Base-by-base conservation (phyloP, 1,284 basidiomycete genomes). In the Boletus subluridellus region DNA sequence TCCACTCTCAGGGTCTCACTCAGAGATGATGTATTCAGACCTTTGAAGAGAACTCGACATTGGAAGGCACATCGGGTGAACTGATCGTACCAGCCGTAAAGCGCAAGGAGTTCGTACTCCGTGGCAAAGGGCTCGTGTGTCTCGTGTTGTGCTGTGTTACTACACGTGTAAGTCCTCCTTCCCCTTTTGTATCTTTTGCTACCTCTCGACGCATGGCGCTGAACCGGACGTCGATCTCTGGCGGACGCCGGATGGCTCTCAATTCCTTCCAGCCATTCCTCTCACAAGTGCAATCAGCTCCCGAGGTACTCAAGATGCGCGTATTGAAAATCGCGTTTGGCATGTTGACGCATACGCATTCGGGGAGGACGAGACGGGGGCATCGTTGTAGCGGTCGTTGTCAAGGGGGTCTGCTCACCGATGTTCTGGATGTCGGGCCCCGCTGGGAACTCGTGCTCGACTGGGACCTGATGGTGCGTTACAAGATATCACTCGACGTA, bases 111-210 rank as follows among this genome's bases (percentile, higher is more conserved):
- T 80, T 90, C 2, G 78, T 80, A 0, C 81, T 98, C 49, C 83
- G 95, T 37, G 93, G 96, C 74, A 89, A 91, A 65, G 96, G 94
- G 0, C 80, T 98, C 14, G 78, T 93, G 46, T 89, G 88, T 63
- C 80, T 99, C 0, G 95, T 93, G 0, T 75, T 99, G 9, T 95
- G 94, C 71, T 95, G 92, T 70, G 84, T 98, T 62, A 94, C 98
- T 63, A 92, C 96, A 58, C 79, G 85, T 66, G 85, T 85, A 63
- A 63, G 77, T 59, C 21, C 5, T 30, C n/a, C 24, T 11, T 6
- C 12, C 1, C 2, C 2, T 26, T 17, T 32, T 21, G 12, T 17
- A 11, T 2, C 5, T 11, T 5, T 46, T 14, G 21, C 21, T 21
- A 21, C 21, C 21, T 21, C 21, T 21, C 21, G 21, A 21, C 21